Conservation (phyloP, 2,329 filamentous ascomycete species). For the Stemphylium beticola region DNA sequence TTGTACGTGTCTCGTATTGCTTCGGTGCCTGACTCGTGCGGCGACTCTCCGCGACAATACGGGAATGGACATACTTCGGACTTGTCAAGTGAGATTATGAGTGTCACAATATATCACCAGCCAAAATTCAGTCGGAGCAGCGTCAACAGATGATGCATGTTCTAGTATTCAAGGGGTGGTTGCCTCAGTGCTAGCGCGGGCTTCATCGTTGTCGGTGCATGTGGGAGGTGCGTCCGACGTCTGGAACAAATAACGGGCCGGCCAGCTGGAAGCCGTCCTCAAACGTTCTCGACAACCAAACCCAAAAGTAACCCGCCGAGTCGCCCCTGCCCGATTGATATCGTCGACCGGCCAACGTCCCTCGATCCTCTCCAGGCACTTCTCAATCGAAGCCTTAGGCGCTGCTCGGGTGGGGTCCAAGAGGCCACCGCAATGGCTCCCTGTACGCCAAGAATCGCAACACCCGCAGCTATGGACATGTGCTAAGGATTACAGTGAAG, state of each 20-base stretch:
- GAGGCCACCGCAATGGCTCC: conserved; percentile 63
- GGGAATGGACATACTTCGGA: background rate
- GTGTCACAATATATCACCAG: background rate
- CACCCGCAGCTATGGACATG: conserved; percentile 24
- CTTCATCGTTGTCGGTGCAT: conserved; percentile 3
- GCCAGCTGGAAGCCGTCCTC: conserved; percentile 28
- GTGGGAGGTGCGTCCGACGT: conserved; percentile 20
- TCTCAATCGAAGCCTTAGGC: conserved; percentile 19
- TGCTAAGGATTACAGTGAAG: conserved; percentile 72
- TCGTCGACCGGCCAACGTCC: background rate
- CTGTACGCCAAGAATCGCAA: conserved; percentile 53
- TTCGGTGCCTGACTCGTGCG: background rate
- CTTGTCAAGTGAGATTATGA: background rate
- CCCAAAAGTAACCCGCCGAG: conserved; percentile 12
- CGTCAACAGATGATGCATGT: background rate
- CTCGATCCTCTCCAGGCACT: conserved; percentile 6
- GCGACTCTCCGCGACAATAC: background rate
- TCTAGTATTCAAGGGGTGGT: conserved; percentile 1
- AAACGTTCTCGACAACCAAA: conserved; percentile 25
- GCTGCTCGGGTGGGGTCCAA: conserved; percentile 55
- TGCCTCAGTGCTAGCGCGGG: conserved; percentile 20
- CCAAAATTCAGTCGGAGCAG: background rate
- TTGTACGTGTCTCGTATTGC: background rate
- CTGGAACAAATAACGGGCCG: conserved; percentile 30
- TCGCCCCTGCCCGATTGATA: conserved; percentile 6